phyloP scores from a whole-genome alignment of 305 asterid species.

The Solanum hybrid region DNA sequence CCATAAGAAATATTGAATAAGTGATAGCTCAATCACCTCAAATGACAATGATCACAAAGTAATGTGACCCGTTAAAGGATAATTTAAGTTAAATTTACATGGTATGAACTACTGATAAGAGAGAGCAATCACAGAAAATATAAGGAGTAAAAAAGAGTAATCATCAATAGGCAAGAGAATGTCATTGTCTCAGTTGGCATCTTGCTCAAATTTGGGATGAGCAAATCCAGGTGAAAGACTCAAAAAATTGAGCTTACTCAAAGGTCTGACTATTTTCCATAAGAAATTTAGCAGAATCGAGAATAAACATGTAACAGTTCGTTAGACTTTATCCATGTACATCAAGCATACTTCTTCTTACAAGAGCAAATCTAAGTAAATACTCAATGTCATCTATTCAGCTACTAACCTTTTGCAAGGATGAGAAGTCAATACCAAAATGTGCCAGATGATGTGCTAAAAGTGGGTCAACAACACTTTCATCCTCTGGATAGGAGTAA shows the following conservation, averaged over 20 bases:
- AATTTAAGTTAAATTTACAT: not conserved
- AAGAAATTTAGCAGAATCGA: not conserved
- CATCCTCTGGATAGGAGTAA: slow-evolving; percentile 96
- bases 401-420: slow-evolving; percentile 78
- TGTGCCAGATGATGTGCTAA: slow-evolving; percentile 88
- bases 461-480: slow-evolving; percentile 81
- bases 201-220: not conserved
- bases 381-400: not conserved
- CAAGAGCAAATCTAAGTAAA: not conserved
- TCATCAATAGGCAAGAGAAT: not conserved
- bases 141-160: not conserved
- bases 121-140: not conserved
- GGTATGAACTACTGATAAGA: not conserved
- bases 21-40: not conserved
- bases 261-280: not conserved
- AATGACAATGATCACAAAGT: not conserved
- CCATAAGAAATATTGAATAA: not conserved
- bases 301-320: not conserved
- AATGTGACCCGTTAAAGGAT: not conserved
- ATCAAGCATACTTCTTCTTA: not conserved
- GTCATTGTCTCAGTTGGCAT: not conserved
- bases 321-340: not conserved
- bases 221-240: not conserved
- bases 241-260: not conserved
- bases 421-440: slow-evolving; percentile 94